Evolutionary conservation across 2,329 filamentous ascomycete genomes (phyloP), one percentile per base, ranked within the genome.

Genomic region (Colletotrichum sp.): DNA sequence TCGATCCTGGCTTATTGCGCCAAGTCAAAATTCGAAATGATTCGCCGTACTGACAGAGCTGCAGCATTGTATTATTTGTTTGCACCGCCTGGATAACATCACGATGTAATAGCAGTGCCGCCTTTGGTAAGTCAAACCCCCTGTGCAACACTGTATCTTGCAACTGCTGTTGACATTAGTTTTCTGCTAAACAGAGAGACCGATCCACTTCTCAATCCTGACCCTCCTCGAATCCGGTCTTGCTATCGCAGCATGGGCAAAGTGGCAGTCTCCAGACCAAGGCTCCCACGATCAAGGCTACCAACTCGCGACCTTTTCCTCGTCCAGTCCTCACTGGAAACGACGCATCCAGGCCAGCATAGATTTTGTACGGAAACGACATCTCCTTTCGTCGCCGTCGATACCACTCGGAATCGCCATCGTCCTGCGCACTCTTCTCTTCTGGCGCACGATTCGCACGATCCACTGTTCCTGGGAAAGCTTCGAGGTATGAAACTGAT

Each of bases 381-480:
- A 75, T 2, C 77, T 79, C 12, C 57, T 77, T 4, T 76, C 22
- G n/a, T 75, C 75, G 18, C 62, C 78, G 22, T 79, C 77, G n/a
- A 63, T 75, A 9, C 44, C 78, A 4, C 73, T 83, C 8, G 78
- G 81, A 12, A 75, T 77, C 65, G 77, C 76, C 66, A 67, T 83
- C 2, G 75, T 83, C 22, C 57, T 71, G 13, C 81, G 83, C 7
- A 81, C 80, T 3, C 34, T 84, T 16, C 71, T 84, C 9, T 81
- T 81, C 67, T 84, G 83, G 83, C 78, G 79, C 34, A 78, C 80
- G 6, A 81, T 81, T 24, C 80, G 83, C 10, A 83, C 81, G 4
- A 81, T 84, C 9, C 83, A 82, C 75, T 84, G 79, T 76, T 84
- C 82, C 52, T 83, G 79, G 78, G 80, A 82, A 48, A 84, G 83